These are phyloP conservation scores for Vicia villosa DNA, from an alignment of 306 rosid genomes.

Conservation along the genomic window DNA sequence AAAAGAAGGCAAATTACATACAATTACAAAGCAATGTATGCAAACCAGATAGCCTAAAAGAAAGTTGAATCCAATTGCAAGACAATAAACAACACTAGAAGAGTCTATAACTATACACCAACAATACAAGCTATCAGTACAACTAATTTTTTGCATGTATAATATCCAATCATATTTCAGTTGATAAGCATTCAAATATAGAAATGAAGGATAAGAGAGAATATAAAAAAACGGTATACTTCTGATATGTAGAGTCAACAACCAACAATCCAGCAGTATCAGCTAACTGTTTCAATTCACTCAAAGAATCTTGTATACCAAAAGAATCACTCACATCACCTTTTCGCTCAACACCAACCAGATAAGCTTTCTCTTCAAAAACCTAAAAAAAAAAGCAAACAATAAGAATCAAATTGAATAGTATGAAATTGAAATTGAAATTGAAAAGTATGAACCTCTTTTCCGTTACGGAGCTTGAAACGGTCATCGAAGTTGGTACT, in stretches of 20 bases:
- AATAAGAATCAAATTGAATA: not conserved
- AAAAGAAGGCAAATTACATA: not conserved
- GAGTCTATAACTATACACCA: not conserved
- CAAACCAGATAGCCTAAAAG: not conserved
- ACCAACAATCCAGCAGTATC: constrained; percentile 92
- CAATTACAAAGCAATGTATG: not conserved
- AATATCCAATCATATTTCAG: not conserved
- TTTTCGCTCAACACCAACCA: constrained; percentile 84
- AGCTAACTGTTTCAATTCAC: constrained; percentile 82
- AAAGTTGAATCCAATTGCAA: not conserved
- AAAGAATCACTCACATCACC: constrained; percentile 55
- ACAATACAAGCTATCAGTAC: not conserved
- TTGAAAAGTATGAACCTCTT: constrained; percentile 51
- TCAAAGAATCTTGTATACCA: constrained; percentile 73
- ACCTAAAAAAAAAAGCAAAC: constrained; percentile 42
- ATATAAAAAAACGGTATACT: constrained; percentile 41
- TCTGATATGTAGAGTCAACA: constrained; percentile 84
- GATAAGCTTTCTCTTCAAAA: constrained; percentile 85
- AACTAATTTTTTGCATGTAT: not conserved
- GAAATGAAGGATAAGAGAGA: constrained; percentile 7
- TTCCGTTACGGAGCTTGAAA: constrained; percentile 85
- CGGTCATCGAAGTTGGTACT: constrained; percentile 46
- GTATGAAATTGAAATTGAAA: not conserved
- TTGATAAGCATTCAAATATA: too few relatives aligned
- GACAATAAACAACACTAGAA: not conserved